A percentile compares a stretch with the other conserved stretches of the same genome.
Conservation (phyloP, 768 basidiomycete species). For the Lenzites betulinus region DNA sequence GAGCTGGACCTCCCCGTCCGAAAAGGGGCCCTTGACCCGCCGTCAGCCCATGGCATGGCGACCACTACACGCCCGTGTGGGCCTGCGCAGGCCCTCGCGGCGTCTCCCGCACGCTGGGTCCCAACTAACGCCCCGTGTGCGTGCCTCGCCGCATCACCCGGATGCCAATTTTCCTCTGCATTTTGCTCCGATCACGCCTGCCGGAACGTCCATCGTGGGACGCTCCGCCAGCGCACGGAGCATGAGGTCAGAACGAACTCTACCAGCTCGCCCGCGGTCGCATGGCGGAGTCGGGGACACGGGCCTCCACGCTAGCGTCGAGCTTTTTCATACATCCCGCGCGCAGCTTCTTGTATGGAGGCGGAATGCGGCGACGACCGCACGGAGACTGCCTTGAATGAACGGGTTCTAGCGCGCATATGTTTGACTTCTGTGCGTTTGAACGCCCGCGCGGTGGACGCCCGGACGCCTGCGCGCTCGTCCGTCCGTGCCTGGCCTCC, state of each 20-base stretch:
- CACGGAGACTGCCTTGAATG: background rate
- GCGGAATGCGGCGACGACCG: no score
- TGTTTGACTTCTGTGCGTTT: background rate
- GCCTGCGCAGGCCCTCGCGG: no score
- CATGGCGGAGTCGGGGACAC: no score
- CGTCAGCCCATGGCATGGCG: background rate
- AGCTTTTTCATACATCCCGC: no score
- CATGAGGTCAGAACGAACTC: background rate
- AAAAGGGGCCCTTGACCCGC: background rate
- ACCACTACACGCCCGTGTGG: no score
- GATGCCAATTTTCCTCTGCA: background rate
- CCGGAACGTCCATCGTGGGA: background rate
- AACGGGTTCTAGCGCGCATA: constrained; percentile 1
- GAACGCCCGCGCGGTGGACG: no score
- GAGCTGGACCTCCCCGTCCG: background rate
- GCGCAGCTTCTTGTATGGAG: no score
- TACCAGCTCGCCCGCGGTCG: background rate
- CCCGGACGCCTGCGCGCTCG: no score
- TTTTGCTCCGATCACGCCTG: background rate
- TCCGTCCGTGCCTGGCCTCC: no score
- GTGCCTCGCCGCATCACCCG: background rate
- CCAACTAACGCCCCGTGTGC: no score
- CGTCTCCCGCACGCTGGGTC: no score
- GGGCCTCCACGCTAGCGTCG: no score
- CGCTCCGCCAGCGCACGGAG: constrained; percentile 7